phyloP scores from a whole-genome alignment of 164 flowering plant genomes.

The Echeveria elegans region DNA sequence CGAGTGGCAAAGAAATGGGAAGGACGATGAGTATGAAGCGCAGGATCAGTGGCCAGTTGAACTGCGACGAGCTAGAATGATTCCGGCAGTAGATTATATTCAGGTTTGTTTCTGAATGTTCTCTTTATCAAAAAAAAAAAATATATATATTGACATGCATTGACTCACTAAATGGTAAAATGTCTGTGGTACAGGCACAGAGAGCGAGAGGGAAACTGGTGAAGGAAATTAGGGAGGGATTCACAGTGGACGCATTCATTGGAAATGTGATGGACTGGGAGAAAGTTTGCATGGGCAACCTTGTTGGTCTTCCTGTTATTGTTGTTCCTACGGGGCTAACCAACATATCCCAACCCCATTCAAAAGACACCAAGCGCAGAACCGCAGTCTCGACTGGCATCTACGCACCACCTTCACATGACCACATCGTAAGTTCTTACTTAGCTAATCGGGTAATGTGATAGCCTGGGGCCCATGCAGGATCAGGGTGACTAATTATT shows the following conservation, averaged over 20 bases:
- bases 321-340: constrained; percentile 74
- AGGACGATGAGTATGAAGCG: constrained; percentile 74
- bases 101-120: constrained; percentile 35
- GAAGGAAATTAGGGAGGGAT: constrained; percentile 50
- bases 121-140: background rate
- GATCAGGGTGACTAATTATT: background rate
- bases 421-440: constrained; percentile 58
- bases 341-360: constrained; percentile 38
- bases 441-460: background rate
- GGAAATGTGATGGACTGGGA: constrained; percentile 95
- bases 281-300: constrained; percentile 81
- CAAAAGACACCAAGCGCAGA: constrained; percentile 37
- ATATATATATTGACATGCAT: background rate
- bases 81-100: constrained; percentile 82
- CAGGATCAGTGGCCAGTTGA: constrained; percentile 94
- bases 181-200: constrained; percentile 52
- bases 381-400: constrained; percentile 71
- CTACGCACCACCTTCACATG: constrained; percentile 73
- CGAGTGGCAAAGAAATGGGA: constrained; percentile 70
- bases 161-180: background rate
- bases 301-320: constrained; percentile 76
- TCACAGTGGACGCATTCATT: constrained; percentile 77
- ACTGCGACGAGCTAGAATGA: constrained; percentile 65
- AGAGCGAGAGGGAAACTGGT: constrained; percentile 78
- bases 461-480: background rate